phyloP scores from a whole-genome alignment of 257 asterid genomes.

The Scutellaria baicalensis region DNA sequence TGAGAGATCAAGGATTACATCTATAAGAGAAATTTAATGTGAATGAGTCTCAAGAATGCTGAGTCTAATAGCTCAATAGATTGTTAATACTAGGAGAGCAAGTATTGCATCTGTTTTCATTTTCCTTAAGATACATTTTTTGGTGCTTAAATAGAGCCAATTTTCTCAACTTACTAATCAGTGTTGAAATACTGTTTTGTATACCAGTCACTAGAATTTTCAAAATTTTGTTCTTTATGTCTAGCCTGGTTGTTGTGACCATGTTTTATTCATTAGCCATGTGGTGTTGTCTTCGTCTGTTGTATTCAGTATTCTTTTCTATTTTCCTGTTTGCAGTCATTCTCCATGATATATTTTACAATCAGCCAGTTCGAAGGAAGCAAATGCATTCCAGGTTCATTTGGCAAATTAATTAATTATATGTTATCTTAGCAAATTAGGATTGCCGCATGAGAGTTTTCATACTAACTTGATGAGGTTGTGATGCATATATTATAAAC shows the following conservation, averaged over 20 bases:
- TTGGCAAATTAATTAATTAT: not conserved
- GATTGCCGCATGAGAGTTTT: not conserved
- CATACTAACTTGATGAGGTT: constrained; percentile 24
- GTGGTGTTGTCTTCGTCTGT: not conserved
- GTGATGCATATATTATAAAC: constrained; percentile 23
- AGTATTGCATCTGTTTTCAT: not conserved
- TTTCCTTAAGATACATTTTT: not conserved
- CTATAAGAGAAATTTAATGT: not conserved
- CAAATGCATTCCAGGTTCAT: constrained; percentile 74
- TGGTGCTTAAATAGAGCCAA: not conserved
- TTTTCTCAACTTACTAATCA: not conserved
- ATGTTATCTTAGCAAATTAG: constrained; percentile 5
- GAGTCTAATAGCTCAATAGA: not conserved
- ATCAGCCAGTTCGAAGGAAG: constrained; percentile 95
- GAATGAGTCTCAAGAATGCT: not conserved
- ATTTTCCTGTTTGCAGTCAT: constrained; percentile 41
- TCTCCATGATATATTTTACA: constrained; percentile 79
- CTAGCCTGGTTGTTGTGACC: not conserved
- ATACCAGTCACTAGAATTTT: not conserved
- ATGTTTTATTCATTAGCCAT: not conserved
- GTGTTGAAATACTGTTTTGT: not conserved
- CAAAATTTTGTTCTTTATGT: not conserved
- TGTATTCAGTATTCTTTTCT: not conserved
- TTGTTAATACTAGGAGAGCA: not conserved
- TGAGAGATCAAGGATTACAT: not conserved